These are phyloP conservation scores for Selenicereus undatus DNA, from an alignment of 148 eudicot genomes.

Conservation along the genomic window DNA sequence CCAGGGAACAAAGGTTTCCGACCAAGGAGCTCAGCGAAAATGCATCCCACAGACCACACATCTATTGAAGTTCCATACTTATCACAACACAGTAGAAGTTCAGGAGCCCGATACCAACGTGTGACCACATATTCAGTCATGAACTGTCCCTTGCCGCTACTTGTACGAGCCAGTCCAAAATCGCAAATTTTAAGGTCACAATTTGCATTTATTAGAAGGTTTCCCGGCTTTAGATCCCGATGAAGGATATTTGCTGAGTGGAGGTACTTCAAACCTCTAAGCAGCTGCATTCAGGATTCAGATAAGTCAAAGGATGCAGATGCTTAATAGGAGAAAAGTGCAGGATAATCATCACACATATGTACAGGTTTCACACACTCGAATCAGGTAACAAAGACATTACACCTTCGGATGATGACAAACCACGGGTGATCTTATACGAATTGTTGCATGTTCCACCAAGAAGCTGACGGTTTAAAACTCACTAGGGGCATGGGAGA, in stretches of 20 bases:
- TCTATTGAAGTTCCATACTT: slow-evolving; percentile 71
- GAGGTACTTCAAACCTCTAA: slow-evolving; percentile 74
- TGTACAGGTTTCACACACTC: neutral
- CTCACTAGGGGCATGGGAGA: too few species aligned
- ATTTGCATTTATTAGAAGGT: slow-evolving; percentile 73
- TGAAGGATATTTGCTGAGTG: slow-evolving; percentile 87
- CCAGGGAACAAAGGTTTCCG: slow-evolving; percentile 64
- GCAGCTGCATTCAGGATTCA: slow-evolving; percentile 42
- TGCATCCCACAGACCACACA: slow-evolving; percentile 74
- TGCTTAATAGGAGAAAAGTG: neutral
- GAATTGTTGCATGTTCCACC: too few species aligned
- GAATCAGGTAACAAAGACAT: neutral
- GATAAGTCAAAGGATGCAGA: neutral
- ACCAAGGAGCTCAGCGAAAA: slow-evolving; percentile 71
- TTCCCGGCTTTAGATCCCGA: slow-evolving; percentile 80
- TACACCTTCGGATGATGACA: too few species aligned
- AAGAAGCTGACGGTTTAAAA: too few species aligned
- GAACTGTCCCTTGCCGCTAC: slow-evolving; percentile 63
- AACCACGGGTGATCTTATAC: too few species aligned
- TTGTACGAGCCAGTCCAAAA: slow-evolving; percentile 78
- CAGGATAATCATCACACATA: neutral
- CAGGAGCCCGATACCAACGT: slow-evolving; percentile 82
- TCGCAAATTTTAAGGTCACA: slow-evolving; percentile 85
- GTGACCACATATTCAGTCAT: slow-evolving; percentile 90
- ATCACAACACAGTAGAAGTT: slow-evolving; percentile 77